Conservation (phyloP, 2,329 filamentous ascomycete species). For the Fusarium sp. region DNA sequence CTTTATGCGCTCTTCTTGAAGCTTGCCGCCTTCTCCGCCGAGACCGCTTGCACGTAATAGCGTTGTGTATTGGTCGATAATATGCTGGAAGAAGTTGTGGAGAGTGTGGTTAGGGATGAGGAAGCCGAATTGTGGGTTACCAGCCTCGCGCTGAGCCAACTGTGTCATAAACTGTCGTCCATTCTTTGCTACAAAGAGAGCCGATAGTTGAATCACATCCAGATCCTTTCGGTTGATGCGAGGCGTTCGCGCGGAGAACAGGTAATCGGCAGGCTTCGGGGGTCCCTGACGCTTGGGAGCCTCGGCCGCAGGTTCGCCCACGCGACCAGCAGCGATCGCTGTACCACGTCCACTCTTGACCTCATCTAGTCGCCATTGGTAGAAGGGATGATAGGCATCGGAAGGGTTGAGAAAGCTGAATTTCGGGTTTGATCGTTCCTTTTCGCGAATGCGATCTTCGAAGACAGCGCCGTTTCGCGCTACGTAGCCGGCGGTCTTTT, state of each 20-base stretch:
- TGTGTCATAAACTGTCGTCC: constrained; percentile 91
- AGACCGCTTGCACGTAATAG: constrained; percentile 74
- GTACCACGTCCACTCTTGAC: constrained; percentile 85
- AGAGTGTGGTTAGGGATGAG: constrained; percentile 93
- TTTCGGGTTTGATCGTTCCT: constrained; percentile 84
- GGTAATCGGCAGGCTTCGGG: constrained; percentile 83
- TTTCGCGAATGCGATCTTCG: constrained; percentile 85
- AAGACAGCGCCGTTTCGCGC: constrained; percentile 73
- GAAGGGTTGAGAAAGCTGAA: constrained; percentile 84
- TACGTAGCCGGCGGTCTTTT: constrained; percentile 95
- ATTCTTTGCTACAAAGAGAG: constrained; percentile 91
- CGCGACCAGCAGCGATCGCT: constrained; percentile 77
- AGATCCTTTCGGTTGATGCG: constrained; percentile 96
- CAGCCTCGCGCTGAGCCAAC: constrained; percentile 84
- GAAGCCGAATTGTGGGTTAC: constrained; percentile 96
- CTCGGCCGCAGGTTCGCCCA: constrained; percentile 65
- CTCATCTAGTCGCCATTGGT: constrained; percentile 88
- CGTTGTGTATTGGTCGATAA: constrained; percentile 92
- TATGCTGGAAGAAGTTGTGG: constrained; percentile 91
- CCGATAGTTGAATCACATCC: constrained; percentile 77
- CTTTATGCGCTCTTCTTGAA: constrained; percentile 75
- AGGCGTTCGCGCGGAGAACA: constrained; percentile 96
- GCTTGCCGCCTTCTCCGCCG: constrained; percentile 70
- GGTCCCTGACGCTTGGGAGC: constrained; percentile 79
- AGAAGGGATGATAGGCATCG: constrained; percentile 89